Evolutionary conservation across 179 eudicot genomes (phyloP).

Genomic region (Vitellaria paradoxa): DNA sequence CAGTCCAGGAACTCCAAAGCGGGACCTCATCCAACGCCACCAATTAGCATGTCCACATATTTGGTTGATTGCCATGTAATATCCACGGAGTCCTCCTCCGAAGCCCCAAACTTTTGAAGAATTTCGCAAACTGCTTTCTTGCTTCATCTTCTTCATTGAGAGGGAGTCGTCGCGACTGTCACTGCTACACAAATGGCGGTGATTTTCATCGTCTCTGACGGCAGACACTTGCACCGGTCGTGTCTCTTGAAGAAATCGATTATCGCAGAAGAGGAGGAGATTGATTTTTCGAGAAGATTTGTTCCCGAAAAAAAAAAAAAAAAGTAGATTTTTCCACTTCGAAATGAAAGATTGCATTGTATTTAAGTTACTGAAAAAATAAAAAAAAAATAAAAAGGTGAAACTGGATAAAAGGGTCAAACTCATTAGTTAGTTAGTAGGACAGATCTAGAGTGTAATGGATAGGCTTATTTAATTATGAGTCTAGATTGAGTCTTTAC

Average conservation of each 20-base stretch:
- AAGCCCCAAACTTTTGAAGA: conserved; percentile 49
- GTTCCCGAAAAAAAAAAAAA: too few relatives aligned
- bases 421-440: too few relatives aligned
- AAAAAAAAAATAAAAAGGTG: too few relatives aligned
- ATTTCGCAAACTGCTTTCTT: conserved; percentile 35
- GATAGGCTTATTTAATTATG: too few relatives aligned
- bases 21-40: conserved; percentile 53
- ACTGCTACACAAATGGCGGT: background rate
- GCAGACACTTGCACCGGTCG: background rate
- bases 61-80: conserved; percentile 50
- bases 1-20: conserved; percentile 43
- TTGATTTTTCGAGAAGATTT: background rate
- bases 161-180: background rate
- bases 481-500: too few relatives aligned
- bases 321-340: background rate
- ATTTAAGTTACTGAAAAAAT: too few relatives aligned
- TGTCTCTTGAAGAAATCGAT: background rate
- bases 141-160: conserved; percentile 18
- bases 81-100: conserved; percentile 27
- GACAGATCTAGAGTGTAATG: too few relatives aligned
- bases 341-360: background rate
- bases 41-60: conserved; percentile 61
- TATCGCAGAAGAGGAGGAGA: background rate
- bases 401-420: too few relatives aligned
- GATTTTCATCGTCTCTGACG: background rate